These are phyloP conservation scores for Quercus glauca DNA, from an alignment of 306 rosid species.

Conservation along the genomic window DNA sequence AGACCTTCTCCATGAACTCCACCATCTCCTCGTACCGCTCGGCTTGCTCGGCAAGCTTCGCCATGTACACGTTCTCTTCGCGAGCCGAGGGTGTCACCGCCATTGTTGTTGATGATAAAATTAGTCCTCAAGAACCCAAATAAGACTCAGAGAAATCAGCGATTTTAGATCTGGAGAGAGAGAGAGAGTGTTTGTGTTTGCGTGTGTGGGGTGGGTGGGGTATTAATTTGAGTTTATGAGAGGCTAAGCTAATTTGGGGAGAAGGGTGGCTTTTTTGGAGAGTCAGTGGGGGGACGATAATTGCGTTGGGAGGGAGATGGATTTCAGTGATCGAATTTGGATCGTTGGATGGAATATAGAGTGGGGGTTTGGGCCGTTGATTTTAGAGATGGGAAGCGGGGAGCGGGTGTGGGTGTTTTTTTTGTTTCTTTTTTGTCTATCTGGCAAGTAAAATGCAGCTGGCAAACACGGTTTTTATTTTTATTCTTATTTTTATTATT, in stretches of 20 bases:
- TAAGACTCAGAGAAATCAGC: neutral
- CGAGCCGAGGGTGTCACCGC: constrained; percentile 74
- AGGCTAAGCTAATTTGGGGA: neutral
- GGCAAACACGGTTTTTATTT: constrained; percentile 29
- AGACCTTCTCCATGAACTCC: constrained; percentile 97
- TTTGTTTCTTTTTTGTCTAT: neutral
- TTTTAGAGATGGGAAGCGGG: too few relatives aligned
- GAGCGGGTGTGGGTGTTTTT: too few relatives aligned
- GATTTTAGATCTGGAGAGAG: neutral
- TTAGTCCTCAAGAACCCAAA: constrained; percentile 21
- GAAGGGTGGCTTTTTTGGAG: constrained; percentile 35
- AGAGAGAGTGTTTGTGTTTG: neutral
- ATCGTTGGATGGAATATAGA: too few relatives aligned
- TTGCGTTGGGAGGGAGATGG: constrained; percentile 54
- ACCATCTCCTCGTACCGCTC: constrained; percentile 99
- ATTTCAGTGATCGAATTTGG: neutral
- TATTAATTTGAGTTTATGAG: too few relatives aligned
- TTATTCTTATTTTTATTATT: too few relatives aligned
- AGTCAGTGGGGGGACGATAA: constrained; percentile 47
- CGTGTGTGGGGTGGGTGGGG: too few relatives aligned
- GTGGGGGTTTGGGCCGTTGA: too few relatives aligned
- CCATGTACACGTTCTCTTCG: constrained; percentile 96
- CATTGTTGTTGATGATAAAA: constrained; percentile 36
- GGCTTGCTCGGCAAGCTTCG: constrained; percentile 98
- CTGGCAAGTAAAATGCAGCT: constrained; percentile 37